Evolutionary conservation across 2,329 filamentous ascomycete species (phyloP).

Genomic region (Neonectria magnoliae): DNA sequence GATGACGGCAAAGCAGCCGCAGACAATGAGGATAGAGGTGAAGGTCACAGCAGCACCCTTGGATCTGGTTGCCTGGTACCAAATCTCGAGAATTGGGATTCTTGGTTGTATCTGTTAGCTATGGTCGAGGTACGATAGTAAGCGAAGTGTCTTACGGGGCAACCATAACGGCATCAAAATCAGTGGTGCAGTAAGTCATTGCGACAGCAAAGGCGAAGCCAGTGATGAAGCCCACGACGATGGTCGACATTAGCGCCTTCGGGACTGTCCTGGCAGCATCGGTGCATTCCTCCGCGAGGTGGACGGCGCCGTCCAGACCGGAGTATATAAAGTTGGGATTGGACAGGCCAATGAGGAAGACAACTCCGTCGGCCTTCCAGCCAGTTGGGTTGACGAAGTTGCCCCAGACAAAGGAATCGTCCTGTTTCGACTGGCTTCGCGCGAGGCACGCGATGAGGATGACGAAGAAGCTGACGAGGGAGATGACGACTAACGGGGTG

Average conservation of each 20-base stretch:
- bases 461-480: slow-evolving; percentile 20
- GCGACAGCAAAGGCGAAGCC: slow-evolving; percentile 45
- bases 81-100: slow-evolving; percentile 20
- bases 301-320: slow-evolving; percentile 49
- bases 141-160: slow-evolving; percentile 1
- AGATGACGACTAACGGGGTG: slow-evolving; percentile 15
- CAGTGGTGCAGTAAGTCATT: slow-evolving; percentile 40
- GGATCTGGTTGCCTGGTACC: slow-evolving; percentile 19
- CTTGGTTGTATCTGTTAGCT: background rate
- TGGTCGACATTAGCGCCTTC: slow-evolving; percentile 45
- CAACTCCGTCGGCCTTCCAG: slow-evolving; percentile 43
- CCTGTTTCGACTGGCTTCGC: slow-evolving; percentile 10
- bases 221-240: slow-evolving; percentile 48
- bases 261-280: slow-evolving; percentile 45
- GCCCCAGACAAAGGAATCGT: slow-evolving; percentile 42
- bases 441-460: slow-evolving; percentile 25
- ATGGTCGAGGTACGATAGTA: too few species aligned
- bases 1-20: slow-evolving; percentile 28
- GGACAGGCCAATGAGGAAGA: slow-evolving; percentile 52
- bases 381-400: slow-evolving; percentile 43
- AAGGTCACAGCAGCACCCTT: slow-evolving; percentile 12
- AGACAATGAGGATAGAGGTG: slow-evolving; percentile 20
- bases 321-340: slow-evolving; percentile 51
- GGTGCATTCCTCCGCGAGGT: slow-evolving; percentile 51
- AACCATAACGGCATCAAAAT: slow-evolving; percentile 30